These are phyloP conservation scores for Coemansia pectinata DNA, from an alignment of 192 early-diverging fungal species.

Conservation along the genomic window DNA sequence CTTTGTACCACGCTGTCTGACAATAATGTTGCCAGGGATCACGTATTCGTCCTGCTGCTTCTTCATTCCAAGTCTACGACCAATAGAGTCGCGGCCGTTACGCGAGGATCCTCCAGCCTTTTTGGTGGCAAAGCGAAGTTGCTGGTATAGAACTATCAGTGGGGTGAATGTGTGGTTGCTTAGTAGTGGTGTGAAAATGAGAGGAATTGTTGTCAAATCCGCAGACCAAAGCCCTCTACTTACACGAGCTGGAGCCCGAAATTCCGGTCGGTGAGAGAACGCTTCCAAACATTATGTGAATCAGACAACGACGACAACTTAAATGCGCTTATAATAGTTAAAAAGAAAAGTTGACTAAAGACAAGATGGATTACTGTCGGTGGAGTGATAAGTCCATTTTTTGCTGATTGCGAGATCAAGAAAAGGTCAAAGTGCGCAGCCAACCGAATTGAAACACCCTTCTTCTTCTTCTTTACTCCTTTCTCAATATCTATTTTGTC, in stretches of 20 bases:
- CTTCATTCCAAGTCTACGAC: slow-evolving; percentile 78
- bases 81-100: slow-evolving; percentile 77
- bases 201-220: background rate
- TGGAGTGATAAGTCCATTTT: background rate
- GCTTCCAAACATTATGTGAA: background rate
- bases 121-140: slow-evolving; percentile 76
- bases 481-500: background rate
- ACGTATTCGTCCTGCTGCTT: slow-evolving; percentile 67
- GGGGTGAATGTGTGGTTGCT: background rate
- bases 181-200: background rate
- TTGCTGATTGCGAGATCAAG: background rate
- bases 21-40: slow-evolving; percentile 76
- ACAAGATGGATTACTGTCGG: background rate
- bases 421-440: background rate
- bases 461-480: background rate
- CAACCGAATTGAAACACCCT: background rate
- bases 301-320: background rate
- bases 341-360: background rate
- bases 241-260: background rate
- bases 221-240: background rate
- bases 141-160: slow-evolving; percentile 37
- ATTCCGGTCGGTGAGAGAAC: background rate
- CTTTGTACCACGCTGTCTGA: slow-evolving; percentile 76
- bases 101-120: slow-evolving; percentile 76
- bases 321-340: background rate